Conservation (phyloP, 2,329 filamentous ascomycete species). For the Clarireedia sp. region DNA sequence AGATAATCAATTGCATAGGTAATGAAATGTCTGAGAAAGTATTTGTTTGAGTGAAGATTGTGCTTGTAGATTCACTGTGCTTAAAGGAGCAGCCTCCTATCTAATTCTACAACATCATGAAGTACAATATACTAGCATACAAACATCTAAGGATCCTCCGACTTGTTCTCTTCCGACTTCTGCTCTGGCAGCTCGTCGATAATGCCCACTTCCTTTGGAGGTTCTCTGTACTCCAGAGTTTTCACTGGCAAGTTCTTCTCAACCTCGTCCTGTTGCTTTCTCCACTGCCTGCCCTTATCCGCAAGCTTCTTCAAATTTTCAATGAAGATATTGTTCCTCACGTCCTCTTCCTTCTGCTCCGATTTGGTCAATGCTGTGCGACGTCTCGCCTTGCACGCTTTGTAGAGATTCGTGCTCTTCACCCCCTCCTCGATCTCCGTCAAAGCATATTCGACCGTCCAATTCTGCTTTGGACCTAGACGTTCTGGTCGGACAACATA, state of each 20-base stretch:
- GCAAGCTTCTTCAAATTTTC: conserved; percentile 38
- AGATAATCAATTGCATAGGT: too few species aligned
- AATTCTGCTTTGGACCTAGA: conserved; percentile 41
- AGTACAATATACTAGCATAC: too few species aligned
- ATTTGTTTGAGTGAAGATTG: too few species aligned
- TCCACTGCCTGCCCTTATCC: conserved; percentile 48
- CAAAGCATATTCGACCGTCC: conserved; percentile 74
- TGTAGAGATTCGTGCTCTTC: conserved; percentile 45
- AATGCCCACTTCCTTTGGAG: conserved; percentile 4
- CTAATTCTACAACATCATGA: too few species aligned
- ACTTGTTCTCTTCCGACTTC: too few species aligned
- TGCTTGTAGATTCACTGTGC: too few species aligned
- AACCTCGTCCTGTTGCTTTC: conserved; percentile 44
- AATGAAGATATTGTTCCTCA: conserved; percentile 24
- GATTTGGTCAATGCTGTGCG: conserved; percentile 30
- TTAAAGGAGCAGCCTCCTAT: too few species aligned
- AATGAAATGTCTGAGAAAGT: too few species aligned
- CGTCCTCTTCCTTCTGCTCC: conserved; percentile 13
- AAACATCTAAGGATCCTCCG: too few species aligned
- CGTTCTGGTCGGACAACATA: conserved; percentile 53
- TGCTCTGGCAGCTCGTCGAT: neutral
- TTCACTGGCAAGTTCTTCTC: conserved; percentile 41
- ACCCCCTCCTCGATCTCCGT: conserved; percentile 45
- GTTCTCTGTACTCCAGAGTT: conserved; percentile 34
- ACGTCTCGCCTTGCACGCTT: conserved; percentile 48